phyloP scores from a whole-genome alignment of 2,329 filamentous ascomycete species.

The Hysterium pulicare region DNA sequence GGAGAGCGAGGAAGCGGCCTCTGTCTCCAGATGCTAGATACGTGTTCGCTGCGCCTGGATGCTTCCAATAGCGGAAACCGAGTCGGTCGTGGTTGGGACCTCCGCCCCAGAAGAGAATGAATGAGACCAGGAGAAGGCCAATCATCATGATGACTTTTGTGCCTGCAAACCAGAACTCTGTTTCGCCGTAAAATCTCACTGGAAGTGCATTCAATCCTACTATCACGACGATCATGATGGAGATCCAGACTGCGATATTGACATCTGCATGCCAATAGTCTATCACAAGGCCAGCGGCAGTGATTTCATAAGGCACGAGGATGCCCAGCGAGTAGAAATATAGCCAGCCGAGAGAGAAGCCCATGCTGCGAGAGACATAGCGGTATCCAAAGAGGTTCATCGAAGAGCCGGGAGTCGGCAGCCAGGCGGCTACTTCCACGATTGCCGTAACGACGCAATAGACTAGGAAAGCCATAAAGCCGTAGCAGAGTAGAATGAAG shows the following conservation, averaged over 20 bases:
- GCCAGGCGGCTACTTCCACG: constrained; percentile 54
- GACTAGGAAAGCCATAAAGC: constrained; percentile 42
- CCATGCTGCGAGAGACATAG: constrained; percentile 44
- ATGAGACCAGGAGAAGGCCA: constrained; percentile 50
- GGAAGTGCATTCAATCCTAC: constrained; percentile 47
- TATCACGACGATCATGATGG: constrained; percentile 37
- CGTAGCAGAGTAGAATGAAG: constrained; percentile 45
- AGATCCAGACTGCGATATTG: constrained; percentile 40
- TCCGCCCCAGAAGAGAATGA: constrained; percentile 57
- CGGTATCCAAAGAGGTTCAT: constrained; percentile 50
- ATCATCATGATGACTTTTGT: constrained; percentile 52
- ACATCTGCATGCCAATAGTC: constrained; percentile 40
- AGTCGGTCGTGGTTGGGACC: constrained; percentile 50
- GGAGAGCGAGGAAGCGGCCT: constrained; percentile 52
- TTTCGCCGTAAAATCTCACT: constrained; percentile 49
- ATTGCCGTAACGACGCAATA: constrained; percentile 48
- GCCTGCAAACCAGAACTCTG: constrained; percentile 53
- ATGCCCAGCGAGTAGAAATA: constrained; percentile 24
- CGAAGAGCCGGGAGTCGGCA: constrained; percentile 54
- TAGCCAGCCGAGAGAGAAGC: constrained; percentile 47
- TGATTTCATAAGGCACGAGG: constrained; percentile 31
- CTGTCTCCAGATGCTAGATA: constrained; percentile 46
- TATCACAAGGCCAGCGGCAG: constrained; percentile 36
- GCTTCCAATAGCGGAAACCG: constrained; percentile 51
- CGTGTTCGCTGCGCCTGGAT: constrained; percentile 47